Evolutionary conservation across 2,329 filamentous ascomycete species (phyloP).

Genomic region (Chaetomiaceae sp.): DNA sequence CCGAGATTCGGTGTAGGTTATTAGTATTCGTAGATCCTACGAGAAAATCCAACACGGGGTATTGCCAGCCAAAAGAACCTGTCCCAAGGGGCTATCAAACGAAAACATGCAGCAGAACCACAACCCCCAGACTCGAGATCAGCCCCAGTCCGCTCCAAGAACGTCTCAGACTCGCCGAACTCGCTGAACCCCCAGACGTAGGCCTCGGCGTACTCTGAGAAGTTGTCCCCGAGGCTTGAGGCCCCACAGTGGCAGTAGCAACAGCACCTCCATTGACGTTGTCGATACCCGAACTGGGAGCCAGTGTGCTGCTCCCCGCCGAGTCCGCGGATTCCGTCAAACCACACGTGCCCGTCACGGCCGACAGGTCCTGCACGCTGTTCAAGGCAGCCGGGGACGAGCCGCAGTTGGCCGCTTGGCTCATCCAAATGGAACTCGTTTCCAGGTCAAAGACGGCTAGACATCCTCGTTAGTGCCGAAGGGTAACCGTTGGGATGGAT

Average conservation of each 20-base stretch:
- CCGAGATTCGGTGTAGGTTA: too few relatives aligned
- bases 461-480: neutral
- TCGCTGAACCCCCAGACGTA: neutral
- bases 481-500: too few relatives aligned
- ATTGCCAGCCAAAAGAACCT: neutral
- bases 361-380: constrained; percentile 27
- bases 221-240: neutral
- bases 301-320: constrained; percentile 9
- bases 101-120: neutral
- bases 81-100: neutral
- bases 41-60: neutral
- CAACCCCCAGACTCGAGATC: neutral
- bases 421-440: constrained; percentile 44
- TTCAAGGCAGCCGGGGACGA: constrained; percentile 40
- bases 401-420: constrained; percentile 49
- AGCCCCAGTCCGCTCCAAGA: neutral
- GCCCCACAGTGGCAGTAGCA: neutral
- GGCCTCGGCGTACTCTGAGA: neutral
- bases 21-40: constrained; percentile 1
- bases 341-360: constrained; percentile 26
- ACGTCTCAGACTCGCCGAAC: too few relatives aligned
- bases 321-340: constrained; percentile 1
- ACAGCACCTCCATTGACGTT: neutral
- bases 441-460: constrained; percentile 49
- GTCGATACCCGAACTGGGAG: neutral